phyloP scores from a whole-genome alignment of 2,329 filamentous ascomycete genomes.

The Celoporthe dispersa region DNA sequence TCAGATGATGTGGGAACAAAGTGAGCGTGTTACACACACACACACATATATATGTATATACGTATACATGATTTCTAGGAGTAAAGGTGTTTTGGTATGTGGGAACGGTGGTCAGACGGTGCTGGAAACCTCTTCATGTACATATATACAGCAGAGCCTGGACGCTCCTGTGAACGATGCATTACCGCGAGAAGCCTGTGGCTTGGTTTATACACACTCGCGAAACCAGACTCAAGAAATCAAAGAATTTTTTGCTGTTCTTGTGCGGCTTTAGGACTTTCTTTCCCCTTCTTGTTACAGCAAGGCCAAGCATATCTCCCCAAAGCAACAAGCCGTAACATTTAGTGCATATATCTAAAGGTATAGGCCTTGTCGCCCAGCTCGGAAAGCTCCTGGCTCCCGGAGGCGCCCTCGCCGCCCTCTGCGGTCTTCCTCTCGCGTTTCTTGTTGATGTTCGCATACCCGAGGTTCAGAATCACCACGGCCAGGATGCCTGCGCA shows the following conservation, averaged over 20 bases:
- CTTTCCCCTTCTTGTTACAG: neutral
- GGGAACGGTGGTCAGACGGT: neutral
- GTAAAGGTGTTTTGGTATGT: neutral
- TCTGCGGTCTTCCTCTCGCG: neutral
- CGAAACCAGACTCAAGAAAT: neutral
- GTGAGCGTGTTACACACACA: neutral
- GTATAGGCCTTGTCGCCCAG: neutral
- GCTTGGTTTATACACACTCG: neutral
- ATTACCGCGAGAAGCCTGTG: neutral
- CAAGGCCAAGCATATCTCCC: neutral
- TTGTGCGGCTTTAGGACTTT: too few species aligned
- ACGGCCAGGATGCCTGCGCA: neutral
- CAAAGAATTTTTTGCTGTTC: too few species aligned
- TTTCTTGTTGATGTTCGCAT: neutral
- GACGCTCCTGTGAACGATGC: neutral
- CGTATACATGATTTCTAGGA: neutral
- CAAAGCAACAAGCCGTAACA: neutral
- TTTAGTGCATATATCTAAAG: conserved; percentile 1
- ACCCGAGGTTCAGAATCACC: neutral
- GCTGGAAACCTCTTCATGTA: neutral
- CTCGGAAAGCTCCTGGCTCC: neutral
- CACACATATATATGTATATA: neutral
- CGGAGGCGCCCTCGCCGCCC: neutral
- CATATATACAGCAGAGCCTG: neutral
- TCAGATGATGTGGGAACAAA: neutral